A percentile compares a stretch with the other conserved stretches of the same genome.
Evolutionary conservation across 2,329 filamentous ascomycete species (phyloP).

Genomic region (Diaporthe sp.): DNA sequence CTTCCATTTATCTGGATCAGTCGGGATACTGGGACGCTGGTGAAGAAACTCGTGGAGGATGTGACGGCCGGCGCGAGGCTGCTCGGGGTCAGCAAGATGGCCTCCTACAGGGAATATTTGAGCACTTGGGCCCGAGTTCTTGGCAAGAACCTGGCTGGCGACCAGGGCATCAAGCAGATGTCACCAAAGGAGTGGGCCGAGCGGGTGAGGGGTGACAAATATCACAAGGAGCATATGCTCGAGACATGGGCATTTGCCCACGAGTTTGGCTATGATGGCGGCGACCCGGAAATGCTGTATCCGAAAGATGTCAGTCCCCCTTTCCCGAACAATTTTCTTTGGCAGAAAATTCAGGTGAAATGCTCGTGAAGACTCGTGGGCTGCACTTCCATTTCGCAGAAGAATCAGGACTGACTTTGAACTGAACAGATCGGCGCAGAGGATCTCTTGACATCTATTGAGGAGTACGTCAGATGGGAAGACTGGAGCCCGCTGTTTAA

Average conservation of each 20-base stretch:
- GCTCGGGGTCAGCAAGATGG: background rate
- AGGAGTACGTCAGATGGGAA: background rate
- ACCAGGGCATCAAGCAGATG: background rate
- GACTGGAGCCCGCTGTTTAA: background rate
- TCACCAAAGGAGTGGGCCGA: background rate
- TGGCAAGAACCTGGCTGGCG: background rate
- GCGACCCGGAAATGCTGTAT: background rate
- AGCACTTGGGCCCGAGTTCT: background rate
- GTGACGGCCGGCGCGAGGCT: background rate
- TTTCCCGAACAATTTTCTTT: background rate
- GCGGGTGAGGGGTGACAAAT: background rate
- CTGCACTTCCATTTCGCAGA: background rate
- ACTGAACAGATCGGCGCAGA: background rate
- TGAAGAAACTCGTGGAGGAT: constrained; percentile 7
- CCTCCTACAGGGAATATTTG: background rate
- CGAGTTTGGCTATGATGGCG: background rate
- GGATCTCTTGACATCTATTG: background rate
- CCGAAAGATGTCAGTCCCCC: background rate
- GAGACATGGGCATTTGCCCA: background rate
- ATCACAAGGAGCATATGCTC: background rate
- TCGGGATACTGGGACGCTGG: background rate
- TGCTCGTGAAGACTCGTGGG: too few relatives aligned
- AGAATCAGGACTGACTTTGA: background rate
- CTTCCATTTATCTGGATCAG: background rate
- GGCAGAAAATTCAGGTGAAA: too few relatives aligned